These are phyloP conservation scores for Solanum aculeatissimum DNA, from an alignment of 305 asterid species.

Conservation along the genomic window DNA sequence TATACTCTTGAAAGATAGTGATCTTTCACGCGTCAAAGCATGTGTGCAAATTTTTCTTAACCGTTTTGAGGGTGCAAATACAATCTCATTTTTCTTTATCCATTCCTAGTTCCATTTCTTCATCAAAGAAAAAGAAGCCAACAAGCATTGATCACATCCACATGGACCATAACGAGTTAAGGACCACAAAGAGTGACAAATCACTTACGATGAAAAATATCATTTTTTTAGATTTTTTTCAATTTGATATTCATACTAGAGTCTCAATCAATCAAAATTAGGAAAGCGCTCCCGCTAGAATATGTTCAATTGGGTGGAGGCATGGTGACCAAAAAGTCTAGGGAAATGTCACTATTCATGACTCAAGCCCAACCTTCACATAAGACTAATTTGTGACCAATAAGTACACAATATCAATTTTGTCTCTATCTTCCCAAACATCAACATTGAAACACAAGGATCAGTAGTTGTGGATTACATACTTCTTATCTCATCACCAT, in stretches of 20 bases:
- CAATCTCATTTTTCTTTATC: background rate
- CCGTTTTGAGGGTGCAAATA: background rate
- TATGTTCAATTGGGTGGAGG: background rate
- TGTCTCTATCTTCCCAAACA: background rate
- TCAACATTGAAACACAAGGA: background rate
- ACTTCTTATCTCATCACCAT: background rate
- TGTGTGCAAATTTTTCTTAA: too few relatives aligned
- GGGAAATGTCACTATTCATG: background rate
- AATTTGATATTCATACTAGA: background rate
- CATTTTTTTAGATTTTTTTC: background rate
- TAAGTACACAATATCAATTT: background rate
- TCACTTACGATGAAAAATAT: rapidly evolving
- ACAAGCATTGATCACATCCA: background rate
- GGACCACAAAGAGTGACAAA: background rate
- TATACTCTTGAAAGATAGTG: too few relatives aligned
- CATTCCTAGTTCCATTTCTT: background rate
- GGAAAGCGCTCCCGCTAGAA: background rate
- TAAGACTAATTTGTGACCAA: background rate
- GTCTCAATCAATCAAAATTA: background rate
- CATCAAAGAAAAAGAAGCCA: background rate
- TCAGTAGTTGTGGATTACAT: background rate
- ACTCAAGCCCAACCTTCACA: background rate
- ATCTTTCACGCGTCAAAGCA: too few relatives aligned
- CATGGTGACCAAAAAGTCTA: background rate
- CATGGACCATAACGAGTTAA: background rate